A percentile compares a stretch with the other conserved stretches of the same genome.
These are phyloP conservation scores for Phytopythium oedochilum DNA, from an alignment of 352 stramenopile species.

Conservation along the genomic window DNA sequence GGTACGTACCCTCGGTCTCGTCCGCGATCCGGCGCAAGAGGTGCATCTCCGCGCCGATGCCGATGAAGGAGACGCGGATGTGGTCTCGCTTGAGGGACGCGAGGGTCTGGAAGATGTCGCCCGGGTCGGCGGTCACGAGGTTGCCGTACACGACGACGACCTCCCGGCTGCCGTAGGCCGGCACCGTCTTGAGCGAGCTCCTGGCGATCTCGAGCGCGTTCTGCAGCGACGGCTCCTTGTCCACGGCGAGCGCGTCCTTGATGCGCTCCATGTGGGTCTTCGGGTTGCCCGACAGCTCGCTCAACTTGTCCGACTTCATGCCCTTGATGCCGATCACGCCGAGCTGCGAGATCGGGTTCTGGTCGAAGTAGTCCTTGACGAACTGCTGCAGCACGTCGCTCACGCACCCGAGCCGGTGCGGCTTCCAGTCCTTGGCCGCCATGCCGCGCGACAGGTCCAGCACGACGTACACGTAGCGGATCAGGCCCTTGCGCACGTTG, in stretches of 20 bases:
- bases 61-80: slow-evolving; percentile 92
- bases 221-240: slow-evolving; percentile 89
- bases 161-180: slow-evolving; percentile 81
- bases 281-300: slow-evolving; percentile 86
- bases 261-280: slow-evolving; percentile 85
- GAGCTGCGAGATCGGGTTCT: slow-evolving; percentile 93
- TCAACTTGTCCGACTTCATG: slow-evolving; percentile 89
- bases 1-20: slow-evolving; percentile 91
- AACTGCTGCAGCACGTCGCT: slow-evolving; percentile 80
- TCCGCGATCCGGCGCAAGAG: slow-evolving; percentile 83
- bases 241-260: slow-evolving; percentile 48
- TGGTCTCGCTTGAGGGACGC: slow-evolving; percentile 86
- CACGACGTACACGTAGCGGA: slow-evolving; percentile 83
- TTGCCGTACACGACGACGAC: slow-evolving; percentile 94
- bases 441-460: slow-evolving; percentile 86
- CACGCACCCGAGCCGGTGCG: slow-evolving; percentile 63
- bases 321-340: slow-evolving; percentile 89
- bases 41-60: slow-evolving; percentile 93
- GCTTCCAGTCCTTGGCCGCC: slow-evolving; percentile 86
- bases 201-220: slow-evolving; percentile 89
- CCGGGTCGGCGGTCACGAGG: slow-evolving; percentile 95
- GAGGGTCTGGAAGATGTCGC: slow-evolving; percentile 94
- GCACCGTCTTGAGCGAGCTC: slow-evolving; percentile 89
- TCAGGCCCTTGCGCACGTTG: slow-evolving; percentile 81
- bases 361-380: slow-evolving; percentile 91